Evolutionary conservation across 495 filamentous ascomycete genomes (phyloP).

Genomic region (Neurospora sp.): DNA sequence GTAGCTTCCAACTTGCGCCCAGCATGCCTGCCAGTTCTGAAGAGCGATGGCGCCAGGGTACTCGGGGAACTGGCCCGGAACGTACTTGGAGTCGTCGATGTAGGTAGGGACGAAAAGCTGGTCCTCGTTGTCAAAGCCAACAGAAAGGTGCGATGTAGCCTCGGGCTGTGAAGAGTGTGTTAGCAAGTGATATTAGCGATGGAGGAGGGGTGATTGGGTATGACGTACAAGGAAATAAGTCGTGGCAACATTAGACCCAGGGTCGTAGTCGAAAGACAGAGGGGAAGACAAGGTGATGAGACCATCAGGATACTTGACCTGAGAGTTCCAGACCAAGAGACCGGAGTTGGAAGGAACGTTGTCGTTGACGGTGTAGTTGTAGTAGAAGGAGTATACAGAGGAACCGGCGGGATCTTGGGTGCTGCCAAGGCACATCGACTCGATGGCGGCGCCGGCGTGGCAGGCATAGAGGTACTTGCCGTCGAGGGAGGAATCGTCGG

Average conservation of each 20-base stretch:
- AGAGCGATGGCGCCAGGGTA: conserved; percentile 5
- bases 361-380: conserved; percentile 32
- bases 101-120: conserved; percentile 34
- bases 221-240: conserved; percentile 18
- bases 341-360: conserved; percentile 18
- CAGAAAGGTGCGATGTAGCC: conserved; percentile 3
- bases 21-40: conserved; percentile 44
- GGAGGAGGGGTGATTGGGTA: conserved; percentile 26
- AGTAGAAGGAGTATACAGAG: conserved; percentile 14
- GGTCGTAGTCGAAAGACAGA: conserved; percentile 29
- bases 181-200: conserved; percentile 40
- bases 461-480: conserved; percentile 35
- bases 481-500: conserved; percentile 21
- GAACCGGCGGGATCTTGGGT: conserved; percentile 3
- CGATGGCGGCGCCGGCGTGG: conserved; percentile 46
- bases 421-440: conserved; percentile 38
- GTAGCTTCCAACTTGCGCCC: conserved; percentile 39
- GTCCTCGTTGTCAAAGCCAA: conserved; percentile 35
- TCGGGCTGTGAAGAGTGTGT: conserved; percentile 10
- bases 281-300: conserved; percentile 23
- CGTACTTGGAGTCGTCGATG: conserved; percentile 31
- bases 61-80: conserved; percentile 9
- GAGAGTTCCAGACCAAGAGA: conserved; percentile 32
- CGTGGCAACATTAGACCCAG: conserved; percentile 42
- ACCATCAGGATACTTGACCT: conserved; percentile 12